Conservation (phyloP, 2,329 filamentous ascomycete genomes). For the Graphiopsis chlorocephala region DNA sequence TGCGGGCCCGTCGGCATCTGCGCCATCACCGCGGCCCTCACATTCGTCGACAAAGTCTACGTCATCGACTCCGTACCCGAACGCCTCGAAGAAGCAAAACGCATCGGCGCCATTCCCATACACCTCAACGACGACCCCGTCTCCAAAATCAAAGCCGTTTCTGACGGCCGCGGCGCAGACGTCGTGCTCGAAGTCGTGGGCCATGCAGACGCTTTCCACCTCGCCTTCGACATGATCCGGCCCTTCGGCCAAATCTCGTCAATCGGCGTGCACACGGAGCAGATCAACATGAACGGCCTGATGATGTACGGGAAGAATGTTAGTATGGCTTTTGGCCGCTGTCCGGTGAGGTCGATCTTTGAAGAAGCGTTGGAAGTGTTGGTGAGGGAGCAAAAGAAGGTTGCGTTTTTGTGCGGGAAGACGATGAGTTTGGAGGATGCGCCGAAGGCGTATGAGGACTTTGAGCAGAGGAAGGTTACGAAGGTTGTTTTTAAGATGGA, state of each 20-base stretch:
- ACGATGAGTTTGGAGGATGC: slow-evolving; percentile 51
- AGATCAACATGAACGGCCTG: slow-evolving; percentile 48
- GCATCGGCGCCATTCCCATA: slow-evolving; percentile 76
- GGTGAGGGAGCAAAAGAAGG: slow-evolving; percentile 49
- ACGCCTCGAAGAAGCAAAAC: slow-evolving; percentile 68
- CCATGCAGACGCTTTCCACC: slow-evolving; percentile 46
- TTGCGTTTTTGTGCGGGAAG: slow-evolving; percentile 54
- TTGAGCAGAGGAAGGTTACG: slow-evolving; percentile 53
- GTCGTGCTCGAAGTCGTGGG: slow-evolving; percentile 64
- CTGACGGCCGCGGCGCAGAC: slow-evolving; percentile 79
- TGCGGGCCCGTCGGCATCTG: slow-evolving; percentile 81
- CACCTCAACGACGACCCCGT: slow-evolving; percentile 61
- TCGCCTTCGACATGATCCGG: slow-evolving; percentile 49
- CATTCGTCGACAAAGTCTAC: slow-evolving; percentile 34
- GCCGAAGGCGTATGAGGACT: slow-evolving; percentile 52
- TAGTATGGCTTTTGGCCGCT: slow-evolving; percentile 49
- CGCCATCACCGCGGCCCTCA: slow-evolving; percentile 47
- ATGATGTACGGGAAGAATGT: slow-evolving; percentile 52
- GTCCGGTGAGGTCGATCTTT: slow-evolving; percentile 51
- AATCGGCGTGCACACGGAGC: slow-evolving; percentile 47
- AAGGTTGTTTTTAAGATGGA: slow-evolving; percentile 51
- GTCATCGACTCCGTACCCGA: slow-evolving; percentile 60
- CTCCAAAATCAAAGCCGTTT: slow-evolving; percentile 69
- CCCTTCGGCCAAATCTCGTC: slow-evolving; percentile 50
- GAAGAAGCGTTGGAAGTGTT: slow-evolving; percentile 46